Evolutionary conservation across 2,329 filamentous ascomycete genomes (phyloP).

Genomic region (Plectosphaerella plurivora): DNA sequence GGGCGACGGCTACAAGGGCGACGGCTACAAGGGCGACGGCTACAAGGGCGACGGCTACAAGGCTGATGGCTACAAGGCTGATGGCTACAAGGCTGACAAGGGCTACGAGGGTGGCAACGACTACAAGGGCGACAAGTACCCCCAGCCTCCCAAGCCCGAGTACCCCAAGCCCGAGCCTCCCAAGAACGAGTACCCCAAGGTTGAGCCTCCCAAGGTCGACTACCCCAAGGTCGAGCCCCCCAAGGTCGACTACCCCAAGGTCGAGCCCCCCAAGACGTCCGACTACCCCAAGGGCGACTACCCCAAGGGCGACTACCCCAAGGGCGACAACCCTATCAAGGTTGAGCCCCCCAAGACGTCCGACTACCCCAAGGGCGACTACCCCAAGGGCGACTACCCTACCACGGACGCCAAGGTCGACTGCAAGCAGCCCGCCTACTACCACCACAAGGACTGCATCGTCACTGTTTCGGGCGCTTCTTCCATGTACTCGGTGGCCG

Average conservation of each 20-base stretch:
- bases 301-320: too few relatives aligned
- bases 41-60: neutral
- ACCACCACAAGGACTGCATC: neutral
- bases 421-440: neutral
- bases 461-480: neutral
- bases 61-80: neutral
- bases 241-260: too few relatives aligned
- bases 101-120: neutral
- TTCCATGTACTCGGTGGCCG: neutral
- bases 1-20: too few relatives aligned
- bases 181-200: too few relatives aligned
- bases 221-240: too few relatives aligned
- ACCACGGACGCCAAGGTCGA: neutral
- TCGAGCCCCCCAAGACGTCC: too few relatives aligned
- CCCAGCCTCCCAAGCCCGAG: too few relatives aligned
- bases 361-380: neutral
- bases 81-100: neutral
- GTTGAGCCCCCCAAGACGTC: too few relatives aligned
- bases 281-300: neutral
- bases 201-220: too few relatives aligned
- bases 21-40: neutral
- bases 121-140: neutral
- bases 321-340: neutral
- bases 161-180: too few relatives aligned
- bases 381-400: too few relatives aligned